Percentiles rank a stretch among this genome's conserved stretches.
These are phyloP conservation scores for Trypanosoma theileri DNA, from an alignment of 208 protist species.

Conservation along the genomic window DNA sequence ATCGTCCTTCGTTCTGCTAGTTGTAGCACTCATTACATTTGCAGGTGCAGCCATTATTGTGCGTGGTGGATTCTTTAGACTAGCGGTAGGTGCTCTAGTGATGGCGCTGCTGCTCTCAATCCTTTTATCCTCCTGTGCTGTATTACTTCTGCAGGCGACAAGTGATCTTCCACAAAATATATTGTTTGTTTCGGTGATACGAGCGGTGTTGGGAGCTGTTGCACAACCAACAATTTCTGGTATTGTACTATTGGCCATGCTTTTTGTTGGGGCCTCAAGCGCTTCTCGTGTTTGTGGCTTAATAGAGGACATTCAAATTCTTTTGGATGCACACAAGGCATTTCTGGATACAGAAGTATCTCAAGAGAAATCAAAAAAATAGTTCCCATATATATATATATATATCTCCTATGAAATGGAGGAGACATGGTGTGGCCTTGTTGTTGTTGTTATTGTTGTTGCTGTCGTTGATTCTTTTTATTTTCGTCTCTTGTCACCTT, in stretches of 20 bases:
- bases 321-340: constrained; percentile 58
- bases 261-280: constrained; percentile 43
- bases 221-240: constrained; percentile 70
- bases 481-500: not conserved
- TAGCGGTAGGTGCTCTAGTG: constrained; percentile 43
- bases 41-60: constrained; percentile 45
- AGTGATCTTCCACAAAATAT: constrained; percentile 11
- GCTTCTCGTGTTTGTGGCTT: constrained; percentile 41
- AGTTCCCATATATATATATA: too few species aligned
- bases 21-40: constrained; percentile 27
- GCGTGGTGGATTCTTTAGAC: constrained; percentile 42
- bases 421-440: not conserved
- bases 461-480: not conserved
- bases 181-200: constrained; percentile 33
- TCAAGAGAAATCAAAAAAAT: not conserved
- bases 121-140: constrained; percentile 41
- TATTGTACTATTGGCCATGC: constrained; percentile 44
- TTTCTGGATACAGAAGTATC: constrained; percentile 10
- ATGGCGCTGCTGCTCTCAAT: constrained; percentile 43
- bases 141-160: constrained; percentile 27
- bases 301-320: constrained; percentile 69
- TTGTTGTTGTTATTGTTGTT: not conserved
- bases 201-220: constrained; percentile 46
- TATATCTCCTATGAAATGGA: too few species aligned
- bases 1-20: constrained; percentile 15